Evolutionary conservation across 2,329 filamentous ascomycete species (phyloP), one percentile per base, ranked within the genome.

Genomic region (Emergomyces orientalis): DNA sequence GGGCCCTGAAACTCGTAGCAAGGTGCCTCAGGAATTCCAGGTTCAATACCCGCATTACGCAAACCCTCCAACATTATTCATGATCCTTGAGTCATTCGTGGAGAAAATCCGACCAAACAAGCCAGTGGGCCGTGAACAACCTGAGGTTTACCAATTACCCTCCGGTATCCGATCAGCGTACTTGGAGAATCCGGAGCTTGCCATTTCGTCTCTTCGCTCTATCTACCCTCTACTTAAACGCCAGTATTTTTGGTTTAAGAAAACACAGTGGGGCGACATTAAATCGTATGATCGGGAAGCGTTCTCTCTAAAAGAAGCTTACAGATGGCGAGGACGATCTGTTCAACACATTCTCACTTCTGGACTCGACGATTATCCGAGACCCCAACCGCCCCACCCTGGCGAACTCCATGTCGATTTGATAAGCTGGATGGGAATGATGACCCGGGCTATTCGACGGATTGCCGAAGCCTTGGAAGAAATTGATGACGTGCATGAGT

Each of bases 11-110:
- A 94, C 94, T 56, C 87, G 93, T 66, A 96, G 89, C 82, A 97
- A 97, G 77, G 94, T 99, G 1, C 94, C 94, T 0, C 75, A 82
- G 4, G 92, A 97, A 75, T 99, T 99, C 74, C 92, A 96, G 70
- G 84, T 91, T 17, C 94, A 97, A 72, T 97, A 97, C 72, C 93
- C 94, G 30, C 92, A 97, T 75, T 97, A 97, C 71, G 94, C 94
- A 60, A 99, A 99, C 75, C 94, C 94, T 0, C 94, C 94, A 0
- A 97, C 94, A 0, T 82, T 97, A 1, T 97, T 96, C 77, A 86
- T 97, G 72, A 87, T 94, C 64, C 81, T 99, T 19, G 90, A 95
- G 67, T 83, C 83, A 11, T 91, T 97, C 71, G 85, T 96, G 71
- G 87, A 91, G 72, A 92, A 89, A 73, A 82, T 95, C 43, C 83